Percentiles rank a stretch among this genome's conserved stretches.
Conservation (phyloP, 306 rosid species). For the Pyrus pyrifolia region DNA sequence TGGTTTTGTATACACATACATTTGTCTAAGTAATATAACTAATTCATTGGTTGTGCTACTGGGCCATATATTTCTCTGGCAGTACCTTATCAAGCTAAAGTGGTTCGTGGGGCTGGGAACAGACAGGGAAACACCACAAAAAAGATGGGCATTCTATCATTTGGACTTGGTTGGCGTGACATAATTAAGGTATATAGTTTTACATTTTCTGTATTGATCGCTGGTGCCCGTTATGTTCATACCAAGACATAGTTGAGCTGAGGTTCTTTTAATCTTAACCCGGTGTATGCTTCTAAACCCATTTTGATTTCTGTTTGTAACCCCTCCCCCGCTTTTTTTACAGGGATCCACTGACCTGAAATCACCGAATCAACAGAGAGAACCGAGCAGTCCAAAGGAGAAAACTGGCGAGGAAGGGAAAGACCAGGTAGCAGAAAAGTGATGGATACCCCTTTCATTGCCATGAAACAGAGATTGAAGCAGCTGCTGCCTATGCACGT, state of each 20-base stretch:
- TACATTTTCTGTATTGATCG: slow-evolving; percentile 5
- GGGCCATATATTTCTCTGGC: slow-evolving; percentile 1
- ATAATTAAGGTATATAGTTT: slow-evolving; percentile 53
- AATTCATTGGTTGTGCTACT: background rate
- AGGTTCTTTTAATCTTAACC: background rate
- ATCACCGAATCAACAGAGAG: slow-evolving; percentile 13
- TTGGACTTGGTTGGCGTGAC: slow-evolving; percentile 95
- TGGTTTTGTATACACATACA: background rate
- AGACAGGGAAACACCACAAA: slow-evolving; percentile 37
- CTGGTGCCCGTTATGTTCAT: background rate
- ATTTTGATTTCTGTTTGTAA: slow-evolving; percentile 9
- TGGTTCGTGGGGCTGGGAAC: slow-evolving; percentile 42
- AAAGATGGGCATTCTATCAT: slow-evolving; percentile 53
- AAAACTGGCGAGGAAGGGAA: slow-evolving; percentile 28
- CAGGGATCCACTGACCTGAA: slow-evolving; percentile 41
- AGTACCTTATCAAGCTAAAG: slow-evolving; percentile 17
- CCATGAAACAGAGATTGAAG: background rate
- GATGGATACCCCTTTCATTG: background rate
- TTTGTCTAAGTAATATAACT: background rate
- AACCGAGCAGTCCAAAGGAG: slow-evolving; percentile 14
- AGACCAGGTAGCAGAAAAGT: background rate
- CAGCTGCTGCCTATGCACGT: background rate
- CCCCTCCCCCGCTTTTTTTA: slow-evolving; percentile 13
- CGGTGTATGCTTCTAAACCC: slow-evolving; percentile 7
- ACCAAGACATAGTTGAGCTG: background rate